Percentiles rank a stretch among this genome's conserved stretches.
These are phyloP conservation scores for Vitis rupestris DNA, from an alignment of 164 flowering plant species.

Conservation along the genomic window DNA sequence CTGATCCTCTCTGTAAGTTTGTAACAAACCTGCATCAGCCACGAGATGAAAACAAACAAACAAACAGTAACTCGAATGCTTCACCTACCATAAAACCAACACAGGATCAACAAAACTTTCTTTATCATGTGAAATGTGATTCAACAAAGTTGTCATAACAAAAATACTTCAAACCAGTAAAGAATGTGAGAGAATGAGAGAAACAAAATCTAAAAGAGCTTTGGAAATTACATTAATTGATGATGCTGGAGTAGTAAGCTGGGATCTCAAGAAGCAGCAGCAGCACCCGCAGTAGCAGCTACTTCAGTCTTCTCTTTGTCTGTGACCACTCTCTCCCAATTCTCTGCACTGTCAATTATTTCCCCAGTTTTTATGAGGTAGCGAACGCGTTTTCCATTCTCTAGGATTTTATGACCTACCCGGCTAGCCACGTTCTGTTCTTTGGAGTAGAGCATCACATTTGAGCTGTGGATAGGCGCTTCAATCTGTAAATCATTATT, in stretches of 20 bases:
- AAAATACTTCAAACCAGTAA: not conserved
- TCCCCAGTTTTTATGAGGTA: constrained; percentile 96
- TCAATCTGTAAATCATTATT: constrained; percentile 53
- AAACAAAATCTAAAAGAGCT: not conserved
- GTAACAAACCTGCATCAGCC: too few species aligned
- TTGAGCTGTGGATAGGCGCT: constrained; percentile 93
- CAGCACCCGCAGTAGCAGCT: constrained; percentile 14
- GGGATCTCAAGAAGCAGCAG: constrained; percentile 27
- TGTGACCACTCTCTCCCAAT: constrained; percentile 70
- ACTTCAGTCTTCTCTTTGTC: constrained; percentile 47
- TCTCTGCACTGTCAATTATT: constrained; percentile 74
- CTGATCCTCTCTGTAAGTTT: too few species aligned
- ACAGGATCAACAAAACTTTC: not conserved
- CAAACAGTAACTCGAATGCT: too few species aligned
- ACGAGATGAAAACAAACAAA: not conserved
- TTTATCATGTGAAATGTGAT: not conserved
- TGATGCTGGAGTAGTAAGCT: not conserved
- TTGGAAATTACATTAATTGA: not conserved
- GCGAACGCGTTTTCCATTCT: constrained; percentile 78
- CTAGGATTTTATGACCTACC: constrained; percentile 84
- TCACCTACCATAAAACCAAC: too few species aligned
- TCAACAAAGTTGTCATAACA: not conserved
- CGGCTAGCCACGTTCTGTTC: constrained; percentile 84
- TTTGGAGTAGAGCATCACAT: constrained; percentile 96
- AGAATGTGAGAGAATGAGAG: not conserved